Evolutionary conservation across 305 asterid genomes (phyloP), one percentile per base, ranked within the genome.

Genomic region (Rubia tinctorum): DNA sequence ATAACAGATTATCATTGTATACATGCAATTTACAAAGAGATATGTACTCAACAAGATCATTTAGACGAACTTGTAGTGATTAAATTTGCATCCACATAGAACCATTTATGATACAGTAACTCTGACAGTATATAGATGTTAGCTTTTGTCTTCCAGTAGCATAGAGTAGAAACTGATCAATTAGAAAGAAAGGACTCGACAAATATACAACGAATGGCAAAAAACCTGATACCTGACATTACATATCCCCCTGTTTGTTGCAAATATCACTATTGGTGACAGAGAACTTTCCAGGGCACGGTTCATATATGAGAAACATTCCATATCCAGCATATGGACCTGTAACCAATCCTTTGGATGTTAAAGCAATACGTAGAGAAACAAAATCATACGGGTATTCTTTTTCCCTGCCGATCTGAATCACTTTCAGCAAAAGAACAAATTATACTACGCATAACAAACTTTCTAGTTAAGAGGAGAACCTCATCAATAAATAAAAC

Each of bases 291-390:
- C 99, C 77, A 94, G 75, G 66, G 98, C 99, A 68, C 98, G 97
- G 71, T 91, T 94, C 75, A 91, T 79, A 76, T 91, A 94, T 25
- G 99, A 94, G 81, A 94, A 91, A 78, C 98, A 94, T 80, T 91
- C 99, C 95, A 94, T 91, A 81, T 91, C 99, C 82, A 94, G 86
- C 96, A 94, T 94, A 73, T 94, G 99, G 62, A 94, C 98, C 98
- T 91, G 88, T 3, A 55, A 64, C 56, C 2, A 25, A 66, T 68
- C 40, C 23, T 25, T 45, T 9, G n/a, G 25, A 44, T 47, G 59
- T 34, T 22, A 56, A 47, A 20, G n/a, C 42, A 62, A 18, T 18
- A 47, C 68, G 5, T 34, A 37, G 20, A 8, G 22, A 17, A 42
- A 22, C 15, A 3, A 22, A 59, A 43, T 51, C 56, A 11, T 34